Base-by-base conservation (phyloP, 2,329 filamentous ascomycete species). In the Xylaria sp. region DNA sequence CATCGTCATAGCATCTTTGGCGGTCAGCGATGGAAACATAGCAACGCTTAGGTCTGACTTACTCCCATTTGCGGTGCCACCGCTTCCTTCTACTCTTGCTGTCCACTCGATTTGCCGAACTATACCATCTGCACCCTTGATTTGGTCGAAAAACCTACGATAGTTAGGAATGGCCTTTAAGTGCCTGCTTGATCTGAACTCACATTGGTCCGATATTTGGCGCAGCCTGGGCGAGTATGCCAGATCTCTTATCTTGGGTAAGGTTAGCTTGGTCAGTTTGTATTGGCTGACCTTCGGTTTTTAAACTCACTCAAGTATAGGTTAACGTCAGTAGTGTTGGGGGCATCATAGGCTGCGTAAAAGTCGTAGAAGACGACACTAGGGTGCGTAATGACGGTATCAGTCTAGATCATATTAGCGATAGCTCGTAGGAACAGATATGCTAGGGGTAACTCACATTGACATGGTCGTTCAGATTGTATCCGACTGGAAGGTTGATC, bases 71-170 rank as follows among this genome's bases (percentile, higher is more conserved):
- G 61, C 66, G 21, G 73, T 72, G 61, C 82, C 84, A 54, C 84
- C 81, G 47, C 85, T 84, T 32, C 84, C 85, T 70, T 91, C 89
- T 30, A 90, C 88, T 71, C 89, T 85, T 51, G 88, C 85, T 9
- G 89, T 91, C 83, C 87, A 92, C 75, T 92, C 89, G 19, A 91
- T 81, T 73, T 90, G 87, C 55, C 89, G 85, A 8, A 85, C 84
- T 64, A 89, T 85, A 30, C 88, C 88, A 72, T 92, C 89, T 1
- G 79, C 78, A 30, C 85, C 84, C 36, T 77, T 80, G 74, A 90
- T 85, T 69, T 88, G 84, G 69, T 90, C 88, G 83, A 85, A 90
- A 76, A 85, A 80, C 69, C 77, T 79, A 30, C 4, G 57, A n/a
- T 1, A 11, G 34, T 73, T 62, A 72, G 68, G 58, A 7, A 47